Conservation (phyloP, 208 protist species). For the Angomonas ambiguus region DNA sequence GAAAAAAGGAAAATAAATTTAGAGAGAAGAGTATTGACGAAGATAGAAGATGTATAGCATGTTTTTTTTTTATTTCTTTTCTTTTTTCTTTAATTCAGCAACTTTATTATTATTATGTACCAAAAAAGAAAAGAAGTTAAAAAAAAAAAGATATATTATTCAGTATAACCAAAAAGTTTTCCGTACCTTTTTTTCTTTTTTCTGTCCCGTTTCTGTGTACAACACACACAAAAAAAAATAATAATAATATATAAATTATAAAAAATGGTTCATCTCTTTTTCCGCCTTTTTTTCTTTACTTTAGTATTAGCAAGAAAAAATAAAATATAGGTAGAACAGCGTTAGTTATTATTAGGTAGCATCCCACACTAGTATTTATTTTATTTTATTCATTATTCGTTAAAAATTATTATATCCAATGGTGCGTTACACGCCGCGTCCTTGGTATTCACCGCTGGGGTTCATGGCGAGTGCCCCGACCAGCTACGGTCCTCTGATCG, state of each 20-base stretch:
- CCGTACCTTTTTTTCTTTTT: conserved; percentile 11
- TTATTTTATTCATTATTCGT: conserved; percentile 19
- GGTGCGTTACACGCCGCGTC: conserved; percentile 79
- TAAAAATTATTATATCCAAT: no score
- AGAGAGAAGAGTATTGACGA: neutral
- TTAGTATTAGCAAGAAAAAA: neutral
- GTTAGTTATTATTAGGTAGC: neutral
- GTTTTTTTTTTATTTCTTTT: conserved; percentile 13
- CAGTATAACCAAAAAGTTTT: no score
- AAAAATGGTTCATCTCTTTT: neutral
- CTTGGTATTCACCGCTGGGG: conserved; percentile 83
- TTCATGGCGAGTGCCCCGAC: conserved; percentile 71
- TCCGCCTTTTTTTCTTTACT: neutral
- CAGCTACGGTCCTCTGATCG: conserved; percentile 52
- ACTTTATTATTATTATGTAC: neutral
- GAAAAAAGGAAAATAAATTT: conserved; percentile 14
- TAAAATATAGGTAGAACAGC: neutral
- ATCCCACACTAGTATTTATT: neutral
- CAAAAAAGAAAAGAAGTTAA: no score
- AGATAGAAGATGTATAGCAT: conserved; percentile 3
- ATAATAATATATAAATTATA: conserved; percentile 6
- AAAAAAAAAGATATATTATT: no score
- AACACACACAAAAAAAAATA: conserved; percentile 10
- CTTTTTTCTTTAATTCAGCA: neutral
- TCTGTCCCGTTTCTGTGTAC: neutral